Evolutionary conservation across 2,329 filamentous ascomycete species (phyloP), one percentile per base, ranked within the genome.

Genomic region (Neofusicoccum parvum): DNA sequence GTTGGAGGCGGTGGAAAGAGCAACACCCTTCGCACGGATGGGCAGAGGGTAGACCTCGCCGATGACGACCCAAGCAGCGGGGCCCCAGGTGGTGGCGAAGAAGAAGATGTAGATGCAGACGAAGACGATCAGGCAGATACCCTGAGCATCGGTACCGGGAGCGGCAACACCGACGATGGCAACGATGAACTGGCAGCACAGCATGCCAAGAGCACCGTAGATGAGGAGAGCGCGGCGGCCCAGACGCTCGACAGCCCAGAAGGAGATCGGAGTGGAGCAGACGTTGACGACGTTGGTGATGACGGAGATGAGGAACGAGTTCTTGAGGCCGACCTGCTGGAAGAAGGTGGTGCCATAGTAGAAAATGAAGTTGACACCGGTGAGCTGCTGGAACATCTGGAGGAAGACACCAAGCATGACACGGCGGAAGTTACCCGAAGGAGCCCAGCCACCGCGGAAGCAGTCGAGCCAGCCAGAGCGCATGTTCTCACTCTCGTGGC

Each of bases 81-180:
- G 92, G 62, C 92, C 92, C 92, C 92, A 96, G 69, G 92, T 96
- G 66, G 86, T 88, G 67, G 92, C 92, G 78, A 96, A 96, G 85
- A 90, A 94, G 86, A 92, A 93, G 84, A 96, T 94, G 85, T 93
- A 95, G 82, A 96, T 89, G 81, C 89, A 90, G 75, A 95, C 95
- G 82, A 96, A 95, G 67, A 91, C 87, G 70, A 96, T 92, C 84
- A 94, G 78, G 70, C 70, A 74, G 34, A 75, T 72, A 56, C 78
- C 75, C 1, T 87, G 88, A 2, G 81, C 69, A 67, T 83, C 79
- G 77, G 89, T 78, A 20, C 73, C 75, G 20, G 70, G 45, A 1
- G 71, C 71, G 68, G 76, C 72, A 14, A 53, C 49, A 5, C 83
- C 85, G 62, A 86, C 79, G 70, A 95, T 92, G 73, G 87, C 93